Base-by-base conservation (phyloP, 345 rosid genomes). In the Citrus sp. region DNA sequence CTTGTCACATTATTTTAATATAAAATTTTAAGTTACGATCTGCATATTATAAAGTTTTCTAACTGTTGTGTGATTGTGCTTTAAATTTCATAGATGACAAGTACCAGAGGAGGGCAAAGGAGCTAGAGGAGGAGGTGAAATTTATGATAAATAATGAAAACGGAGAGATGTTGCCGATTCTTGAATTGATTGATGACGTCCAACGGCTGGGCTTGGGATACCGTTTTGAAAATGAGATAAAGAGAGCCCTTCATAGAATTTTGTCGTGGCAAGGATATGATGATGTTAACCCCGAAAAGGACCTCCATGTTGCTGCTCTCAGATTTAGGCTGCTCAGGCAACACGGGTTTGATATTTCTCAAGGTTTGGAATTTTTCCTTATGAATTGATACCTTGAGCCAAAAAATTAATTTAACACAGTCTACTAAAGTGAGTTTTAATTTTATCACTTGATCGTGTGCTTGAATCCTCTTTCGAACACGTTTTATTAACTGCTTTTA, bases 241-340 rank as follows among this genome's bases (percentile, higher is more conserved):
- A 8, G 38, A 67, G 5, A 18, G 82, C 76, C 58, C 81, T 89
- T 63, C 28, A 73, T 9, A 78, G 30, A 59, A 49, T 79, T 67
- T 9, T n/a, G 19, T 69, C 42, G 9, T 51, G 4, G 7, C 78
- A 69, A 16, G 69, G 9, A 13, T 24, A 67, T n/a, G 6, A 4
- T 21, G 1, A 1, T 1, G 73, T n/a, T 28, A 30, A 28, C 28
- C 49, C 22, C 8, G 70, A 79, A 9, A 60, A 67, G 12, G 66
- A 75, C 19, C 81, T 89, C 32, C 80, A 83, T 51, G 69, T 75
- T 1, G 49, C 77, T 3, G 88, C 89, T 74, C 89, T 87, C 22
- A 46, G 67, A 78, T 89, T 86, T 78, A 76, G 87, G 84, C 84
- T 87, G 27, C 83, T 84, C 7, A 79, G 91, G 75, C 89, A 80